Evolutionary conservation across 2,329 filamentous ascomycete species (phyloP).

Genomic region (Fusarium veterinarium): DNA sequence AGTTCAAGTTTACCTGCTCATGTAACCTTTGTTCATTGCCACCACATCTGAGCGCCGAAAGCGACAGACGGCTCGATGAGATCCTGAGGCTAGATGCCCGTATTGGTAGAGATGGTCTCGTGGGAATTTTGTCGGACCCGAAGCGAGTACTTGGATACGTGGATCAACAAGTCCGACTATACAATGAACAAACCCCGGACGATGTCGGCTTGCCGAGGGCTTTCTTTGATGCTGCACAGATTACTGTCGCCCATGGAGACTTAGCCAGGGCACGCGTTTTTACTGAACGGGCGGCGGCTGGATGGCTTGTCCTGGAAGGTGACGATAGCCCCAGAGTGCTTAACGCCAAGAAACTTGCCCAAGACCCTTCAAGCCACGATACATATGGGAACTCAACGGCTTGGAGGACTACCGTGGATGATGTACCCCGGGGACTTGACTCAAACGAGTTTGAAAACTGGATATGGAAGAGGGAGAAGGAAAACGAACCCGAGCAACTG

Average conservation of each 20-base stretch:
- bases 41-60: not conserved
- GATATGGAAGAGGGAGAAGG: not conserved
- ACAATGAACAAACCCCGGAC: not conserved
- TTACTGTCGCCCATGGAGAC: not conserved
- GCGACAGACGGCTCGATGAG: not conserved
- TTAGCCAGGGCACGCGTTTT: not conserved
- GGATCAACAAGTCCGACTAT: not conserved
- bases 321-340: not conserved
- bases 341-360: not conserved
- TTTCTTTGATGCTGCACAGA: not conserved
- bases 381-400: not conserved
- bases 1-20: not conserved
- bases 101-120: not conserved
- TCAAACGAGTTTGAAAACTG: not conserved
- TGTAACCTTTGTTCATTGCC: not conserved
- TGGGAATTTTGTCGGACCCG: not conserved
- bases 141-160: not conserved
- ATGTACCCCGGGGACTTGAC: not conserved
- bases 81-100: not conserved
- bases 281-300: not conserved
- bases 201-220: not conserved
- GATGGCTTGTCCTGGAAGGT: not conserved
- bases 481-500: rapidly evolving
- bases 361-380: not conserved
- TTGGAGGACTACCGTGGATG: not conserved